phyloP scores from a whole-genome alignment of 2,329 filamentous ascomycete genomes.

The Lachnum nothofagi region DNA sequence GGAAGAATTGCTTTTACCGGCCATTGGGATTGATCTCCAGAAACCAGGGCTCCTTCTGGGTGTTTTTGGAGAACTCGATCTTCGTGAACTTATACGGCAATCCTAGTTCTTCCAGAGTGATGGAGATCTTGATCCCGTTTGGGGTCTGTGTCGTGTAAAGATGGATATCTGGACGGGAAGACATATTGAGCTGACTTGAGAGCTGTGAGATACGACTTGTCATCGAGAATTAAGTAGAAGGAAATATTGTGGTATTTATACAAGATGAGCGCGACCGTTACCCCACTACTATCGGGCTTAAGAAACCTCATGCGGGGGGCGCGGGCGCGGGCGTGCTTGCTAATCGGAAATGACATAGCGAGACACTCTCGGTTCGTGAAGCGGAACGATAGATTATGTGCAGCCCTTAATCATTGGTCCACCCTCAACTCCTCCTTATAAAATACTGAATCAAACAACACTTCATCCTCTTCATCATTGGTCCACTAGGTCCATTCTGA shows the following conservation, averaged over 20 bases:
- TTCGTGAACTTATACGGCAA: conserved; percentile 72
- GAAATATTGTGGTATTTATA: background rate
- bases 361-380: no score
- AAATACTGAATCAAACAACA: no score
- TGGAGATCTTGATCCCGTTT: conserved; percentile 86
- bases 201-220: conserved; percentile 21
- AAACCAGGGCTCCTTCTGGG: conserved; percentile 85
- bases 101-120: conserved; percentile 78
- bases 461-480: no score
- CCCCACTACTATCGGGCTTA: no score
- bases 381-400: no score
- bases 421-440: no score
- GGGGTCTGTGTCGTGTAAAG: conserved; percentile 67
- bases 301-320: no score
- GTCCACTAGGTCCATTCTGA: no score
- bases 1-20: no score
- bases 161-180: conserved; percentile 32
- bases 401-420: no score
- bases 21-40: conserved; percentile 89
- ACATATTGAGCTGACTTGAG: conserved; percentile 37
- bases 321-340: no score
- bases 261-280: background rate
- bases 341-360: no score
- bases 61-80: conserved; percentile 68
- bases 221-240: conserved; percentile 9